Base-by-base conservation (phyloP, 1,139 yeast genomes). In the Magnusiomyces ingens region DNA sequence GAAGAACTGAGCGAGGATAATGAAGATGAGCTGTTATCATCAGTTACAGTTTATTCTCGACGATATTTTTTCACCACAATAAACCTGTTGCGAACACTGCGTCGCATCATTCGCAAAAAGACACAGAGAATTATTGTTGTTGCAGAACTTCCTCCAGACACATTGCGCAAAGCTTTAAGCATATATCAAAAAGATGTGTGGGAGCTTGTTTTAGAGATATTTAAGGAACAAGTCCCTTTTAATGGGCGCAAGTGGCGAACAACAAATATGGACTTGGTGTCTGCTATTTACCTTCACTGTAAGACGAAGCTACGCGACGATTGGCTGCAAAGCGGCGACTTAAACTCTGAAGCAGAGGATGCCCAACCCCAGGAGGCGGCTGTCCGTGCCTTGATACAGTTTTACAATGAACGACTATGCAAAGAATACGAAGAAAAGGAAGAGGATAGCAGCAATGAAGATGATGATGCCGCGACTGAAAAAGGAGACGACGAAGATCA, bases 181-280 rank as follows among this genome's bases (percentile, higher is more conserved):
- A 65, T 85, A 46, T 82, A 83, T 60, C 89, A 86, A 62, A 67
- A 73, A 15, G 75, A 77, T n/a, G 68, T 90, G 32, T 83, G 86
- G 69, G 74, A 72, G 46, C 90, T 95, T 1, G 82, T 87, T 2
- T 72, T 91, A 60, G 84, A 82, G 62, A 77, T 69, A 5, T 74
- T 91, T 57, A 90, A 88, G 66, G 84, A 88, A 58, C 76, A 90
- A 51, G 83, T 91, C 0, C 97, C 98, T 0, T 89, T 85, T 67
- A 91, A 88, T 61, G 97, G 97, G 18, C 81, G 95, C 57, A 90
- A 91, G 67, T 93, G 99, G 99, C 84, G 90, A 62, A 80, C 90
- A 13, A 79, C 82, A 59, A 94, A 93, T 66, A 93, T 94, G 98
- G 96, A 90, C 61, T 73, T 93, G 54, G 88, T 94, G 6, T 89